Base-by-base conservation (phyloP, 176 grass and related monocot genomes). In the Bolboschoenus planiculmis region DNA sequence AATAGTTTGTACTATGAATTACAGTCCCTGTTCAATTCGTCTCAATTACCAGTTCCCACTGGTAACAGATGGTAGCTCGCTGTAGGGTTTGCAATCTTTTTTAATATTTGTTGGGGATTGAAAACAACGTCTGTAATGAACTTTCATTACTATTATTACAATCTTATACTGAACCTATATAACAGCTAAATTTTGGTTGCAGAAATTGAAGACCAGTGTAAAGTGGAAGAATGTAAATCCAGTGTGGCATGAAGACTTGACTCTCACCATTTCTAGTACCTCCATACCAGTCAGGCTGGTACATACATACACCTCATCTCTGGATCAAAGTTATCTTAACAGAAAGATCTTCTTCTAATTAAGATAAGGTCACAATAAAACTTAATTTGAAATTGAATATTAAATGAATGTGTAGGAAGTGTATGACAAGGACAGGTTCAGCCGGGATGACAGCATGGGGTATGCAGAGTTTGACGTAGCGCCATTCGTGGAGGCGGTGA, bases 131-230 rank as follows among this genome's bases (percentile, higher is more conserved):
- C n/a, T n/a, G n/a, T n/a, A n/a, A n/a, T n/a, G n/a, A 29, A 29
- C 29, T 29, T 0, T 62, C 11, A 53, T 4, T 9, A 30, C 30
- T 15, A 36, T 36, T 16, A 66, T 18, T 36, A 35, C 33, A 16
- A 66, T 66, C 31, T 66, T 66, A 34, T 66, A 33, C 16, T 23
- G 21, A 24, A 29, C 57, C 57, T 60, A 29, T 60, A 29, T 60
- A 10, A 60, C 57, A 3, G 20, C 9, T 8, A 4, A 60, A 60
- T 60, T 65, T 34, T 65, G 14, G 6, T n/a, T 78, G 20, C 90
- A 98, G 95, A 98, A 93, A 88, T 23, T 98, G 53, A 98, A 90
- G 67, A 98, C 92, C 10, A 61, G 87, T 58, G 92, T 94, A 48
- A 84, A 94, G 8, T 92, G 86, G 10, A 89, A 88, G 81, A 85